These are phyloP conservation scores for Stephanodiscus minutulus DNA, from an alignment of 108 stramenopile genomes.

Conservation along the genomic window DNA sequence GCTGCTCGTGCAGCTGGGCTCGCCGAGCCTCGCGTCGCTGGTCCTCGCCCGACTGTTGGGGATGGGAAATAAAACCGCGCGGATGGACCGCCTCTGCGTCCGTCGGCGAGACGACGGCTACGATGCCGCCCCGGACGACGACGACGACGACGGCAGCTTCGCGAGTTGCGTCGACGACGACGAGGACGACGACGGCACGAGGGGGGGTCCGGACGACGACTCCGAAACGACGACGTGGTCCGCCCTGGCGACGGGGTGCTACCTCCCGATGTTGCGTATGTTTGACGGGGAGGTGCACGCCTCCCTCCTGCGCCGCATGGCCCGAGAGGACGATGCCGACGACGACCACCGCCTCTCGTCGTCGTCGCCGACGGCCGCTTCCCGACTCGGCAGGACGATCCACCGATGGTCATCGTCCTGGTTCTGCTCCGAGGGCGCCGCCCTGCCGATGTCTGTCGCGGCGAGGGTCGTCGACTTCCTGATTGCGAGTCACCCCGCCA, in stretches of 20 bases:
- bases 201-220: no score
- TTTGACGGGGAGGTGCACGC: slow-evolving; percentile 26
- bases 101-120: no score
- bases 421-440: slow-evolving; percentile 19
- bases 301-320: neutral
- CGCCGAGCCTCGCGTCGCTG: slow-evolving; percentile 21
- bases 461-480: slow-evolving; percentile 37
- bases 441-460: slow-evolving; percentile 23
- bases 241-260: slow-evolving; percentile 15
- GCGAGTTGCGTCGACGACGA: slow-evolving; percentile 17
- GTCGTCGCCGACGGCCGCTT: no score
- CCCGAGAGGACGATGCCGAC: neutral
- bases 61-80: slow-evolving; percentile 1
- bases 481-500: slow-evolving; percentile 34
- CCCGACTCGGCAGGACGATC: neutral
- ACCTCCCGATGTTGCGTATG: slow-evolving; percentile 23
- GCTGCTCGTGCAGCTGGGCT: slow-evolving; percentile 27
- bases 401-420: slow-evolving; percentile 35
- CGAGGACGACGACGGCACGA: neutral
- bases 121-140: neutral
- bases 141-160: slow-evolving; percentile 1
- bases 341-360: neutral
- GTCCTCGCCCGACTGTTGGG: neutral
- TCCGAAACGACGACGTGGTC: no score
- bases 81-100: neutral